Evolutionary conservation across 805 yeast genomes (phyloP).

Genomic region (Ogataea ganodermae): DNA sequence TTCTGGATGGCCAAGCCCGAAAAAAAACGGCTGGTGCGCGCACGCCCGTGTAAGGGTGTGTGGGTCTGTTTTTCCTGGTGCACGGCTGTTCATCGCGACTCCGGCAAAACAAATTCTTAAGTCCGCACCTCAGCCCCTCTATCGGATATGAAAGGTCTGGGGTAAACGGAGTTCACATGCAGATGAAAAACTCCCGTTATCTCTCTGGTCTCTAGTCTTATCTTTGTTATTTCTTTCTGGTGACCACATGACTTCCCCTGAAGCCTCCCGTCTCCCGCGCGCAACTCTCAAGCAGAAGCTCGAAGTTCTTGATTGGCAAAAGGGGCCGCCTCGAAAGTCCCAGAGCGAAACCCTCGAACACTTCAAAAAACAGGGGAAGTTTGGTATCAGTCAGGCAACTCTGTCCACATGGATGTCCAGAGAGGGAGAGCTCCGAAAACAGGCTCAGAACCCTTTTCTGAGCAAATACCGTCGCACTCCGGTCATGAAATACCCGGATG

Average conservation of each 20-base stretch:
- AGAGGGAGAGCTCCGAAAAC: constrained; percentile 30
- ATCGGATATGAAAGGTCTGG: not conserved
- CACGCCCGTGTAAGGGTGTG: constrained; percentile 7
- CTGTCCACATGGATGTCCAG: constrained; percentile 36
- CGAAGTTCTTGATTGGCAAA: constrained; percentile 35
- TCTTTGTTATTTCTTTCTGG: not conserved
- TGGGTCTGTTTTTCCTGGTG: too few species aligned
- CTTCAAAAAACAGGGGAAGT: constrained; percentile 25
- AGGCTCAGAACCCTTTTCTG: constrained; percentile 29
- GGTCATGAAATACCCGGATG: constrained; percentile 37
- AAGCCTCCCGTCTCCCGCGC: constrained; percentile 26
- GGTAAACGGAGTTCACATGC: not conserved
- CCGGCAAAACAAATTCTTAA: too few species aligned
- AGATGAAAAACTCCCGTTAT: too few species aligned
- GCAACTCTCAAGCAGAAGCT: constrained; percentile 37
- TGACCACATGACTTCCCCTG: not conserved
- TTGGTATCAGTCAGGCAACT: constrained; percentile 39
- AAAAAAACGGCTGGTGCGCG: constrained; percentile 1
- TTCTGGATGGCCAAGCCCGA: constrained; percentile 6
- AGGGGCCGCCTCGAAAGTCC: constrained; percentile 33
- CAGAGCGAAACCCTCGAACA: constrained; percentile 32
- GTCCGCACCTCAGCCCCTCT: not conserved
- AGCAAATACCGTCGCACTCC: constrained; percentile 34
- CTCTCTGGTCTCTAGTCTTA: not conserved
- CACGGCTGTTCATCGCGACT: too few species aligned